A percentile compares a stretch with the other conserved stretches of the same genome.
phyloP scores from a whole-genome alignment of 441 rosid species.

The Arabidopsis lyrata region DNA sequence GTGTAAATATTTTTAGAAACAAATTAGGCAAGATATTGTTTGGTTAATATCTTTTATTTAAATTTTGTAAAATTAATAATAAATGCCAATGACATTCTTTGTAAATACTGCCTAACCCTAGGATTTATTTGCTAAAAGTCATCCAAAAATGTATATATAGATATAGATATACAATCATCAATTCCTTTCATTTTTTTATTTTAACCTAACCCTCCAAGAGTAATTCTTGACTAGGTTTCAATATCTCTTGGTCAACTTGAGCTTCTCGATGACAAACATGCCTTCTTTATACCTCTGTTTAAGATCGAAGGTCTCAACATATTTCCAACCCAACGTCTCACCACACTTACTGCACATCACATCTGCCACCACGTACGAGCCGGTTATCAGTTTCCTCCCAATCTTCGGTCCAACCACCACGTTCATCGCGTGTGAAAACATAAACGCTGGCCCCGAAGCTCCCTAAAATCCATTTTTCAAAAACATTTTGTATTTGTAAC shows the following conservation, averaged over 20 bases:
- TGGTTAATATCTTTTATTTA: too few relatives aligned
- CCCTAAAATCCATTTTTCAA: conserved; percentile 45
- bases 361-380: conserved; percentile 49
- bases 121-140: too few relatives aligned
- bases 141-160: too few relatives aligned
- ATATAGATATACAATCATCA: conserved; percentile 10
- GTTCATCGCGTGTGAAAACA: conserved; percentile 63
- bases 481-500: background rate
- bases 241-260: conserved; percentile 54
- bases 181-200: too few relatives aligned
- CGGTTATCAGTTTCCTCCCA: conserved; percentile 51
- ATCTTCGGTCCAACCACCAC: conserved; percentile 51
- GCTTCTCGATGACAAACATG: conserved; percentile 52
- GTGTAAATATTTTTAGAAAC: too few relatives aligned
- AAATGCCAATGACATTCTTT: too few relatives aligned
- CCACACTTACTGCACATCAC: conserved; percentile 62
- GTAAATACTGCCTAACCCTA: too few relatives aligned
- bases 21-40: too few relatives aligned
- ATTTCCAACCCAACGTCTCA: conserved; percentile 64
- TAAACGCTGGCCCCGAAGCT: conserved; percentile 55
- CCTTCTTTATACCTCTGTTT: conserved; percentile 61
- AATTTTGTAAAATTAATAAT: too few relatives aligned
- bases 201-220: background rate
- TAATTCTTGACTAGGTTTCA: conserved; percentile 17
- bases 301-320: conserved; percentile 49